Percentiles rank a stretch among this genome's conserved stretches.
phyloP scores from a whole-genome alignment of 257 asterid species.

The Prunella vulgaris region DNA sequence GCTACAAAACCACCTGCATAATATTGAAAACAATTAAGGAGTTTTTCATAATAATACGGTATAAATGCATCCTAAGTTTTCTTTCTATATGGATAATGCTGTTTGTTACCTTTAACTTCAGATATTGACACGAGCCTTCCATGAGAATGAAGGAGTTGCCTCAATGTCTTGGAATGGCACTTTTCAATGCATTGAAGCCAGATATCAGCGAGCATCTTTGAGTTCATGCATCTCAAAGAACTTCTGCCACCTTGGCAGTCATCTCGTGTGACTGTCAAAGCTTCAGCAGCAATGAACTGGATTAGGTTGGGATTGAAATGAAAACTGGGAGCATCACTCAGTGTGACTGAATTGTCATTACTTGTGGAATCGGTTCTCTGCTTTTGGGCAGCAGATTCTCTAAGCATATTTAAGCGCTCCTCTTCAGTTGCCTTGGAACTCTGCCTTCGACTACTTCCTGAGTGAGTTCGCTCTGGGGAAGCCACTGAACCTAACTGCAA shows the following conservation, averaged over 20 bases:
- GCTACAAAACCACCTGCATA: slow-evolving; percentile 78
- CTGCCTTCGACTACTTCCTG: slow-evolving; percentile 73
- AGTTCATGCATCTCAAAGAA: slow-evolving; percentile 44
- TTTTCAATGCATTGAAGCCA: slow-evolving; percentile 80
- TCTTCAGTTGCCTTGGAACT: slow-evolving; percentile 76
- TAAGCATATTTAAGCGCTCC: slow-evolving; percentile 42
- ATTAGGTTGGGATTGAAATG: slow-evolving; percentile 29
- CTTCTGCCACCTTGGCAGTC: slow-evolving; percentile 31
- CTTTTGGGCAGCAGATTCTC: slow-evolving; percentile 43
- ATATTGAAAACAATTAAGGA: not conserved
- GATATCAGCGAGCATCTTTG: slow-evolving; percentile 53
- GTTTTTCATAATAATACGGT: no score
- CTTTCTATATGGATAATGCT: not conserved
- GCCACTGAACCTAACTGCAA: slow-evolving; percentile 79
- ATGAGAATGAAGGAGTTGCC: slow-evolving; percentile 67
- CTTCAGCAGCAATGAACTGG: slow-evolving; percentile 24
- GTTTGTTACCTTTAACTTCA: slow-evolving; percentile 64
- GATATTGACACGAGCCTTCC: slow-evolving; percentile 81
- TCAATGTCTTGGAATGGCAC: slow-evolving; percentile 88
- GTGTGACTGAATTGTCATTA: slow-evolving; percentile 29
- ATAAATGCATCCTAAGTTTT: not conserved
- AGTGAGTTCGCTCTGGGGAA: slow-evolving; percentile 64
- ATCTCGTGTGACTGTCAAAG: slow-evolving; percentile 22
- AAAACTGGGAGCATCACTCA: slow-evolving; percentile 18
- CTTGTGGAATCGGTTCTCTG: slow-evolving; percentile 41